Evolutionary conservation across 1,284 basidiomycete species (phyloP), one percentile per base, ranked within the genome.

Genomic region (Leccinum subfulvum): DNA sequence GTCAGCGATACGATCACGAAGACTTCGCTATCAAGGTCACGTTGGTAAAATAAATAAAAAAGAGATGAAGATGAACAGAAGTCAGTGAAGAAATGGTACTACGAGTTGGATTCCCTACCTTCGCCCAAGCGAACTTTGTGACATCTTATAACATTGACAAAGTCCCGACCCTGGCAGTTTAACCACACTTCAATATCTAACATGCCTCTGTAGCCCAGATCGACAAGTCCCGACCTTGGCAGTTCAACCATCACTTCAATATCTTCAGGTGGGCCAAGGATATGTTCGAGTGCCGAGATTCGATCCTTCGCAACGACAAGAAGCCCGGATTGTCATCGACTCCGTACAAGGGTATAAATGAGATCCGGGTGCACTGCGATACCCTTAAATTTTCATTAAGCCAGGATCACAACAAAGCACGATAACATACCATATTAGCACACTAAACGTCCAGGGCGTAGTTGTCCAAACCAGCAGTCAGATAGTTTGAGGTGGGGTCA

Each of bases 401-500:
- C 51, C 30, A 59, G 65, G 47, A 18, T 62, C 13, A 66, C 4
- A 26, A 55, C 23, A 13, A 60, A 58, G 30, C 21, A 13, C 18
- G 2, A 52, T 26, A 33, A 57, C 82, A 53, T 68, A 94, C 94
- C 90, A 97, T 95, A 72, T 99, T 99, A 1, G 94, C 94, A 1
- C 23, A 1, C 94, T 94, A 55, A 99, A 79, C 7, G 94, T 98
- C 97, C 97, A 99, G 0, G 97, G 94, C 0, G 97, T 99, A 0
- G 97, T 99, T 1, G 97, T 99, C 97, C 97, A 99, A n/a, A 98
- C 91, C 35, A 95, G 79, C 10, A 97, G 69, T 18, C 30, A 11
- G 30, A 33, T 33, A 33, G 30, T 33, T 33, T 33, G 30, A 33
- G 30, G 30, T 33, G 35, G 35, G 35, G 35, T 37, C 37, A 37